Evolutionary conservation across 345 rosid genomes (phyloP), one percentile per base, ranked within the genome.

Genomic region (Cochlearia excelsa): DNA sequence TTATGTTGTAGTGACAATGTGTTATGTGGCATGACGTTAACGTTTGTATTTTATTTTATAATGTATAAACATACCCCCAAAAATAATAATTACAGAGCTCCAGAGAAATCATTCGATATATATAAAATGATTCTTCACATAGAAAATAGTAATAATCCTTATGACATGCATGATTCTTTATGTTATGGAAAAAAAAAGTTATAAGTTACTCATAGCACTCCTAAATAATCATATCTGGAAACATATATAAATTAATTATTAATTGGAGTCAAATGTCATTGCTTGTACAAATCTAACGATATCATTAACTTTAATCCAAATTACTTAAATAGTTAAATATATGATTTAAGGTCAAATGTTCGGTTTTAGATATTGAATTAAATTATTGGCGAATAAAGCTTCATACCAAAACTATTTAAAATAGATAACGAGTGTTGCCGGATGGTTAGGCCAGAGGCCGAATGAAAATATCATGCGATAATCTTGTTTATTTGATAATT

Each of bases 241-340:
- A 56, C 37, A 27, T 40, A 40, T 37, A 9, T 33, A 16, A 16
- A 16, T 16, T 16, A 16, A 16, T 16, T 16, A 16, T 16, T 16
- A 16, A 16, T 16, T 16, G 23, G 23, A 48, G 54, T 48, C 50
- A 57, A 46, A 29, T n/a, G 61, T 39, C 26, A 16, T 9, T n/a
- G 8, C 57, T 27, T 48, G 43, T 48, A 31, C 39, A 48, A 31
- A 56, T 56, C 37, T 56, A 48, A 43, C 26, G 26, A 4, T 47
- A 41, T 66, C 42, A 48, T 40, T 56, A 66, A 46, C 40, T n/a
- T 16, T 46, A 46, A 40, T 26, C 43, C 39, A 47, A 26, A 6
- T 28, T 39, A 39, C 45, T 11, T 34, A 65, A 29, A 30, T 39
- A 39, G 37, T 11, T 34, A 65, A 29, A 30, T 39, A 39, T 6